Percentiles rank a stretch among this genome's conserved stretches.
Evolutionary conservation across 2,329 filamentous ascomycete genomes (phyloP).

Genomic region (Davidsoniella neocaledoniae): DNA sequence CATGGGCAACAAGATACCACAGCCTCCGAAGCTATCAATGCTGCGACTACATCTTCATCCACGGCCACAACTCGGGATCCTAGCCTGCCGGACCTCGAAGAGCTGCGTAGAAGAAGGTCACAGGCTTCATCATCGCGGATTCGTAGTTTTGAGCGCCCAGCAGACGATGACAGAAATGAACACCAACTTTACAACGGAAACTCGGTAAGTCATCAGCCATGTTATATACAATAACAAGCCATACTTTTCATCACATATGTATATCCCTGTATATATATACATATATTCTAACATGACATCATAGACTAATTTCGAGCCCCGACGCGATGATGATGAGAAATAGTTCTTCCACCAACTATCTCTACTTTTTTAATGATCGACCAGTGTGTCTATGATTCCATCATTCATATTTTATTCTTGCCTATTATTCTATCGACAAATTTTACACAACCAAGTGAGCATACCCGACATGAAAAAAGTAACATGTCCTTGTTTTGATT

Average conservation of each 20-base stretch:
- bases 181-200: slow-evolving; percentile 84
- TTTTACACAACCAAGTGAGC: no score
- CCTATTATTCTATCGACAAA: no score
- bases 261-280: background rate
- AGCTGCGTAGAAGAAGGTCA: slow-evolving; percentile 8
- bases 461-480: no score
- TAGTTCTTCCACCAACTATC: background rate
- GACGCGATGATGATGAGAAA: slow-evolving; percentile 39
- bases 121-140: slow-evolving; percentile 13
- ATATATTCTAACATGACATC: slow-evolving; percentile 1
- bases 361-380: no score
- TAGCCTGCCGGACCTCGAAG: background rate
- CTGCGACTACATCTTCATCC: no score
- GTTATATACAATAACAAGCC: no score
- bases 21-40: no score
- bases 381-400: no score
- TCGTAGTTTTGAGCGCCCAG: slow-evolving; percentile 14
- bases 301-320: slow-evolving; percentile 53
- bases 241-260: no score
- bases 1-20: slow-evolving; percentile 15
- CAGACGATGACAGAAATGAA: slow-evolving; percentile 34
- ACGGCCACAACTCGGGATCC: no score
- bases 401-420: no score
- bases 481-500: no score
- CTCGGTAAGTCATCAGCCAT: slow-evolving; percentile 41